Base-by-base conservation (phyloP, 768 basidiomycete species). In the Tricholoma sp. region DNA sequence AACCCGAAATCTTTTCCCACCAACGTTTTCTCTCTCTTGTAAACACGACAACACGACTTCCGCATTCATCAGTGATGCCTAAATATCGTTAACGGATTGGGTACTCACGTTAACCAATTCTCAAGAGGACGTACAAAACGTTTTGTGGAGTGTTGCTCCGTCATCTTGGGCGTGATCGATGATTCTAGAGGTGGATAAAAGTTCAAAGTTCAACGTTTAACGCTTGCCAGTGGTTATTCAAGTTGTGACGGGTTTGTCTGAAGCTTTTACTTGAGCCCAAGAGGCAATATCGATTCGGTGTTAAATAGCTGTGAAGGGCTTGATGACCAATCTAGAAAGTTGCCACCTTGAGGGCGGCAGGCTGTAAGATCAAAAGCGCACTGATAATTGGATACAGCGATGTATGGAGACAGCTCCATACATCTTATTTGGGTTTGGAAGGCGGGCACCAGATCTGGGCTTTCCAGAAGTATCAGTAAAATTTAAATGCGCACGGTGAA, bases 391-490 rank as follows among this genome's bases (percentile, higher is more conserved):
- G 21, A 19, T 45, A 19, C 18, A 35, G n/a, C 10, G 37, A 57
- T 18, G 24, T 3, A 10, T 22, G 19, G 7, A n/a, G 19, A 18
- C n/a, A n/a, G n/a, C n/a, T n/a, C n/a, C n/a, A n/a, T 9, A 31
- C 31, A 34, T n/a, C 18, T 57, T 39, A 58, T 49, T 56, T 56
- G 41, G 55, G 59, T 50, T 52, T 59, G 14, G 46, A 52, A 8
- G 59, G 55, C 19, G 52, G 59, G 22, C 29, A n/a, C 45, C 39
- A 18, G 57, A 56, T 11, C 54, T 49, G 34, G 59, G 51, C 10
- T 24, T 41, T 24, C 45, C 12, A 46, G 45, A 46, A 19, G 24
- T 24, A 46, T 19, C 5, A 43, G 18, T 19, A 21, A 18, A 21
- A 21, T 2, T 11, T 6, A 43, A 19, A 19, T 5, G 24, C 24